Evolutionary conservation across 768 basidiomycete genomes (phyloP).

Genomic region (Boletus pseudopeckii): DNA sequence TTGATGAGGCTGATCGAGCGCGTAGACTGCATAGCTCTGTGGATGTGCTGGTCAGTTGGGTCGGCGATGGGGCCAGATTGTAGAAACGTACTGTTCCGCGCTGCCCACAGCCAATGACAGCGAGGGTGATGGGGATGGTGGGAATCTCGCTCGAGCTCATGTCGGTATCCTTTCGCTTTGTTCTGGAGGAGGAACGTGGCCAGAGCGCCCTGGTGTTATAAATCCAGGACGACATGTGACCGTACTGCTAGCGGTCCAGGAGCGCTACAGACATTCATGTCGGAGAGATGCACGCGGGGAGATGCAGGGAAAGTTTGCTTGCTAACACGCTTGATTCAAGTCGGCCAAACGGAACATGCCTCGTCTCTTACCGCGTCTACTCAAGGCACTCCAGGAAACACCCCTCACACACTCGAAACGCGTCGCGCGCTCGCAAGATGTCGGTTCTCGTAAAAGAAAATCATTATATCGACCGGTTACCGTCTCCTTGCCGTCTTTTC

Average conservation of each 20-base stretch:
- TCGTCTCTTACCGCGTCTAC: constrained; percentile 67
- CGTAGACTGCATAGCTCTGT: constrained; percentile 64
- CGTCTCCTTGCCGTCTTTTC: constrained; percentile 40
- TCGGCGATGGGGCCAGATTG: neutral
- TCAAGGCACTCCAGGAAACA: constrained; percentile 37
- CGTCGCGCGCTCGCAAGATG: constrained; percentile 11
- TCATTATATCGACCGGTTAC: constrained; percentile 34
- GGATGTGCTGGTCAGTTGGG: neutral
- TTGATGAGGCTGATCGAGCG: constrained; percentile 51
- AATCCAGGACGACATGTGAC: constrained; percentile 25
- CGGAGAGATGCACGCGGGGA: neutral
- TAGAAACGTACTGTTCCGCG: constrained; percentile 61
- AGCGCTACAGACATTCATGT: neutral
- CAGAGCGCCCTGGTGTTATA: constrained; percentile 35
- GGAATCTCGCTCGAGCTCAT: constrained; percentile 13
- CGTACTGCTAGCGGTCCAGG: neutral
- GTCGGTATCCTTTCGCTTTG: constrained; percentile 15
- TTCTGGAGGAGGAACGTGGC: constrained; percentile 26
- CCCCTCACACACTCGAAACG: constrained; percentile 13
- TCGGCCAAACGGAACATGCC: constrained; percentile 44
- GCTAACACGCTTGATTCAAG: neutral
- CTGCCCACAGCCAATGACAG: constrained; percentile 79
- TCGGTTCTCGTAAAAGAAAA: constrained; percentile 26
- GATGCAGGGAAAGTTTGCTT: neutral
- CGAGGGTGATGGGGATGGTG: constrained; percentile 58